A percentile compares a stretch with the other conserved stretches of the same genome.
Evolutionary conservation across 2,329 filamentous ascomycete genomes (phyloP).

Genomic region (Phoma herbarum): DNA sequence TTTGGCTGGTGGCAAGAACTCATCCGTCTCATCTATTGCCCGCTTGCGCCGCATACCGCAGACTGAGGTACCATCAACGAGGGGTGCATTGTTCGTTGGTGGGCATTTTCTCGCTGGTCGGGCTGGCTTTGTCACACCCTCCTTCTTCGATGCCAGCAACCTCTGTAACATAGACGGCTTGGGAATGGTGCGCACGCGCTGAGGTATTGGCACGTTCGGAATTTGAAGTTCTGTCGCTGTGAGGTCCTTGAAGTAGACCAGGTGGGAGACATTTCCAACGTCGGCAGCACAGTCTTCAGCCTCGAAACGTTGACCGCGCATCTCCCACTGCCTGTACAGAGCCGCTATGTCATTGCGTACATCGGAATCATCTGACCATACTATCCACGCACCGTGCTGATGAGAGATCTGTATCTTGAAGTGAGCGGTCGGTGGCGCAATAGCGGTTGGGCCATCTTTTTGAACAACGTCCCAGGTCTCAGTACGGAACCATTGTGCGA

Average conservation of each 20-base stretch:
- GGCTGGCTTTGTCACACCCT: background rate
- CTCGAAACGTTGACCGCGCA: background rate
- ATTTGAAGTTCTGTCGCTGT: slow-evolving; percentile 28
- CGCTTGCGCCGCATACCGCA: slow-evolving; percentile 10
- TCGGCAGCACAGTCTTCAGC: background rate
- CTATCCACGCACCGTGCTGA: slow-evolving; percentile 27
- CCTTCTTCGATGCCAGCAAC: background rate
- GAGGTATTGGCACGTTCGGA: slow-evolving; percentile 26
- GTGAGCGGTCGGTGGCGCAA: slow-evolving; percentile 31
- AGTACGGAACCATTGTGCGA: slow-evolving; percentile 49
- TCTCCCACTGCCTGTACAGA: slow-evolving; percentile 5
- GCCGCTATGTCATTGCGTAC: slow-evolving; percentile 25
- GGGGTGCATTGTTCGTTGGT: background rate
- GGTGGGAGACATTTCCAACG: background rate
- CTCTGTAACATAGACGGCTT: background rate
- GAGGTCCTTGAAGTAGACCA: slow-evolving; percentile 17
- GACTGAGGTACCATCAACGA: background rate
- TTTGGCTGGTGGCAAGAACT: background rate
- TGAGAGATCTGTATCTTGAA: slow-evolving; percentile 37
- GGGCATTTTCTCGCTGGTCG: background rate
- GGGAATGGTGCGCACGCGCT: slow-evolving; percentile 13
- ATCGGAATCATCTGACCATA: slow-evolving; percentile 26
- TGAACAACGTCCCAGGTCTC: slow-evolving; percentile 43
- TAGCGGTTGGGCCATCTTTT: slow-evolving; percentile 31
- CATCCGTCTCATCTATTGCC: background rate